Evolutionary conservation across 2,329 filamentous ascomycete genomes (phyloP).

Genomic region (Penicillium sp.): DNA sequence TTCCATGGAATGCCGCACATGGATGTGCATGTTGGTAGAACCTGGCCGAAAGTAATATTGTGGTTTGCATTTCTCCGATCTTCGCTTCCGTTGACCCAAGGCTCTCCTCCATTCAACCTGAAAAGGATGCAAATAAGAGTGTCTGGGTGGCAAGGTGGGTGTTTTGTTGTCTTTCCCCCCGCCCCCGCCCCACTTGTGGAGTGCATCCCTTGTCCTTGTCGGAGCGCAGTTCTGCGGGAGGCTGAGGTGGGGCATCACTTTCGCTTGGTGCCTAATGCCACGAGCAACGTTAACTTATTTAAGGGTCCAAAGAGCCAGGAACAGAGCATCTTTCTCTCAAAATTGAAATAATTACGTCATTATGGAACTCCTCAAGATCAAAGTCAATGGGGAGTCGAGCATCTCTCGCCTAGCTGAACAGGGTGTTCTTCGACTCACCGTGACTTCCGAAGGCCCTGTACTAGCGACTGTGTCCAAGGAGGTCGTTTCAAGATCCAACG

Average conservation of each 20-base stretch:
- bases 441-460: constrained; percentile 10
- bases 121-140: too few relatives aligned
- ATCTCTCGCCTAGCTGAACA: constrained; percentile 18
- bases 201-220: too few relatives aligned
- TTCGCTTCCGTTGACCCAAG: too few relatives aligned
- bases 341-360: neutral
- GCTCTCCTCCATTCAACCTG: too few relatives aligned
- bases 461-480: constrained; percentile 13
- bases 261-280: neutral
- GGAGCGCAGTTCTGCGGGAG: neutral
- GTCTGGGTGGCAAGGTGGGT: too few relatives aligned
- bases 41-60: too few relatives aligned
- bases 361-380: constrained; percentile 21
- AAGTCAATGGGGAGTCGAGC: constrained; percentile 14
- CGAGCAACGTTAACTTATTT: neutral
- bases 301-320: neutral
- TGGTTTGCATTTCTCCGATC: too few relatives aligned
- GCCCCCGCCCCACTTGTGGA: too few relatives aligned
- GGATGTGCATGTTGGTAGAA: too few relatives aligned
- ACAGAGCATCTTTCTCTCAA: neutral
- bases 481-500: constrained; percentile 10
- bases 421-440: constrained; percentile 10
- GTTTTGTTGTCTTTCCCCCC: too few relatives aligned
- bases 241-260: too few relatives aligned
- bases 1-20: too few relatives aligned